Base-by-base conservation (phyloP, 768 basidiomycete species). In the Mycena albidolilacea region DNA sequence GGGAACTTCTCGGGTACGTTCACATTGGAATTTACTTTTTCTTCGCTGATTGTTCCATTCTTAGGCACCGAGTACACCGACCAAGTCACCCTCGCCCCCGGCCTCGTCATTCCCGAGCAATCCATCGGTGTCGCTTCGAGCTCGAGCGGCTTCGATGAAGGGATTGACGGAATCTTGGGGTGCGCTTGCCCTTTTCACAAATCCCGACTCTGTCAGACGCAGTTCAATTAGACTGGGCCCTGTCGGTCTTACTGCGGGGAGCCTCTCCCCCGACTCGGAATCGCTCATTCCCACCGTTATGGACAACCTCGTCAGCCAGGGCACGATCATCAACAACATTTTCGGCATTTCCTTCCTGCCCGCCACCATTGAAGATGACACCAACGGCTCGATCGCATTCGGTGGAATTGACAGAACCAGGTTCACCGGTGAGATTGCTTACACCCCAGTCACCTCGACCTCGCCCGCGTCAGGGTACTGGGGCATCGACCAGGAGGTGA, bases 161-260 rank as follows among this genome's bases (percentile, higher is more conserved):
- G 14, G 48, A 84, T 89, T 30, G 92, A 93, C 75, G 92, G 92
- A 11, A 92, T 93, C 72, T 73, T 93, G 30, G 91, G 92, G 90
- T 91, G 79, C 39, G 84, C 74, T 38, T 67, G 15, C 46, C 30
- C 8, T 23, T 41, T 41, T 55, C 35, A 52, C 15, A 4, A 30
- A 14, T 44, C 19, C 8, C 10, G 14, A 43, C 38, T 23, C 14
- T 2, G 50, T 62, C 23, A 35, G 48, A 69, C 21, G 38, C 55
- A 60, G 17, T 52, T 38, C 17, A 17, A 43, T 30, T 43, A 93
- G 91, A n/a, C 87, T 93, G 69, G 92, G 92, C 30, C 92, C 92
- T 23, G 81, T 82, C 14, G 85, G 81, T 66, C 83, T 93, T 60
- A 92, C 92, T 0, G 12, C 5, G 14, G 30, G 30, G 3, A 30